A percentile compares a stretch with the other conserved stretches of the same genome.
These are phyloP conservation scores for Lonicera japonica DNA, from an alignment of 129 eudicot species.

Conservation along the genomic window DNA sequence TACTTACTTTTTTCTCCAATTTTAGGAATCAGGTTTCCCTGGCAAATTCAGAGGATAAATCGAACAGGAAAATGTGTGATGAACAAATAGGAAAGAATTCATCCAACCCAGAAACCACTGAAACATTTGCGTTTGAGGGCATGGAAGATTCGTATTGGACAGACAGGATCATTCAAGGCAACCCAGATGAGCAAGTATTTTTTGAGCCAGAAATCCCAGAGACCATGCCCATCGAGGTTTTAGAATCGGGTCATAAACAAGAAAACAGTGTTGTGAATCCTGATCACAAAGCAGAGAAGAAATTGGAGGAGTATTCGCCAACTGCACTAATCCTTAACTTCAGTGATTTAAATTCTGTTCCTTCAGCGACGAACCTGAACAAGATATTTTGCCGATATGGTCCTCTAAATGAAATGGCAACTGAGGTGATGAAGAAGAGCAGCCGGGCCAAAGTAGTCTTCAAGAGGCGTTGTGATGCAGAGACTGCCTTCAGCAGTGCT, in stretches of 20 bases:
- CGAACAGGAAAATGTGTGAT: neutral
- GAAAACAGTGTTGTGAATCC: conserved; percentile 5
- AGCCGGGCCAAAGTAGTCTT: conserved; percentile 62
- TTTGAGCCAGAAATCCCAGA: no score
- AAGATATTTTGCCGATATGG: conserved; percentile 60
- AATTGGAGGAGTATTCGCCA: conserved; percentile 29
- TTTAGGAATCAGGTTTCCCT: conserved; percentile 39
- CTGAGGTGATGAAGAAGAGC: conserved; percentile 43
- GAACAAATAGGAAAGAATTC: conserved; percentile 5
- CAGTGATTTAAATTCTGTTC: conserved; percentile 47
- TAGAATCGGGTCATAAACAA: neutral
- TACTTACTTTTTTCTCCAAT: conserved; percentile 27
- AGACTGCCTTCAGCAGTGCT: conserved; percentile 79
- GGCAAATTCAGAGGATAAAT: conserved; percentile 7
- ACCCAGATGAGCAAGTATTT: conserved; percentile 19
- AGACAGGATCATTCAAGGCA: conserved; percentile 30
- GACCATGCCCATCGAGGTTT: conserved; percentile 8
- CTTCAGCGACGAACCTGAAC: conserved; percentile 55
- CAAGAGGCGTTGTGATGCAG: conserved; percentile 74
- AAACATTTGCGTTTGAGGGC: conserved; percentile 27
- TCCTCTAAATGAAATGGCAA: conserved; percentile 42
- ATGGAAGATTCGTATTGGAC: conserved; percentile 46
- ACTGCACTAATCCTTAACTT: conserved; percentile 63
- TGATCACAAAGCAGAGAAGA: conserved; percentile 11
- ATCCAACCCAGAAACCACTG: conserved; percentile 13